A percentile compares a stretch with the other conserved stretches of the same genome.
These are phyloP conservation scores for Chenopodium quinoa DNA, from an alignment of 148 eudicot species.

Conservation along the genomic window DNA sequence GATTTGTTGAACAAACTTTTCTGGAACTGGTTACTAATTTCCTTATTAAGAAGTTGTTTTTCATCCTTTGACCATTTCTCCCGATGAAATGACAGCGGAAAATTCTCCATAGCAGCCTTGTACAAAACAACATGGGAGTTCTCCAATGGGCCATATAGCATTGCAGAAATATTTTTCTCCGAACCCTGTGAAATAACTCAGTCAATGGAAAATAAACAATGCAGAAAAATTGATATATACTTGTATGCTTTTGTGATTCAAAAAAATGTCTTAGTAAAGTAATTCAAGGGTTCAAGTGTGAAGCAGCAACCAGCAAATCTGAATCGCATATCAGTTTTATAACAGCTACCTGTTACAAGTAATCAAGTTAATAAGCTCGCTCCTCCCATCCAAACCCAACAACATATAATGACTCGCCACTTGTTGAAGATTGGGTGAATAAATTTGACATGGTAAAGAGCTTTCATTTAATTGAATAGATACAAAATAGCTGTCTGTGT, in stretches of 20 bases:
- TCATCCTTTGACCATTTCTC: slow-evolving; percentile 70
- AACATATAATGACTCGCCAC: background rate
- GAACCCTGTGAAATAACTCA: slow-evolving; percentile 36
- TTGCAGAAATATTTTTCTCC: slow-evolving; percentile 42
- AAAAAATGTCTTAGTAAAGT: background rate
- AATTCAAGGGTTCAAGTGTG: background rate
- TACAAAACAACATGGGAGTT: slow-evolving; percentile 69
- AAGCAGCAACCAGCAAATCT: slow-evolving; percentile 9
- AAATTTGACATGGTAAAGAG: background rate
- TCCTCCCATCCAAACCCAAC: background rate
- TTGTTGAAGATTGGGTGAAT: background rate
- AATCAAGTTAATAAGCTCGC: background rate
- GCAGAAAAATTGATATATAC: background rate
- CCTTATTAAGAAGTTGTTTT: slow-evolving; percentile 56
- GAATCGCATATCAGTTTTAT: background rate
- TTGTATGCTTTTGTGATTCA: background rate
- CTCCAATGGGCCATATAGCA: slow-evolving; percentile 64
- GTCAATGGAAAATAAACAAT: slow-evolving; percentile 7
- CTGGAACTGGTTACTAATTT: slow-evolving; percentile 73
- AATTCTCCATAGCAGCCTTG: slow-evolving; percentile 47
- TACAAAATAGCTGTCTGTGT: background rate
- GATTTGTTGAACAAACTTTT: slow-evolving; percentile 50
- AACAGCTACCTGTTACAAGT: background rate
- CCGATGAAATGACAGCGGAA: slow-evolving; percentile 47
- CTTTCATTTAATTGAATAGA: background rate